Percentiles rank a stretch among this genome's conserved stretches.
Evolutionary conservation across 1,284 basidiomycete genomes (phyloP).

Genomic region (Austroboletus novae-zelandiae): DNA sequence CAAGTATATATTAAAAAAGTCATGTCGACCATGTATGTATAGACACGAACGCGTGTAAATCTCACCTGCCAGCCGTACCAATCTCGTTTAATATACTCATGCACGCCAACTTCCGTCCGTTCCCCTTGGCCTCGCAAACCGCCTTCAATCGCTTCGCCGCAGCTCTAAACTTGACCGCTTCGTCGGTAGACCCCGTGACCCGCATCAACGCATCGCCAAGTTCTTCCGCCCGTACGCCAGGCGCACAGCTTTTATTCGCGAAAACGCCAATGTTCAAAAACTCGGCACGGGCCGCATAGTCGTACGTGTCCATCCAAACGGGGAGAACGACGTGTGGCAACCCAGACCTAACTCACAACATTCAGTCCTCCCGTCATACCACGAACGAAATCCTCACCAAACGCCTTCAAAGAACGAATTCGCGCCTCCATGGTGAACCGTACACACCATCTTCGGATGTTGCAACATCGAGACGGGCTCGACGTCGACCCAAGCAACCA

Average conservation of each 20-base stretch:
- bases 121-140: slow-evolving; percentile 8
- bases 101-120: slow-evolving; percentile 3
- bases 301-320: slow-evolving; percentile 17
- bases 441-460: slow-evolving; percentile 14
- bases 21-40: too few relatives aligned
- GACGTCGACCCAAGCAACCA: slow-evolving; percentile 10
- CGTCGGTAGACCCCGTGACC: slow-evolving; percentile 5
- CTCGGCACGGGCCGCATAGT: slow-evolving; percentile 9
- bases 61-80: not conserved
- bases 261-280: slow-evolving; percentile 14
- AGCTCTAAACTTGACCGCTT: slow-evolving; percentile 1
- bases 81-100: slow-evolving; percentile 2
- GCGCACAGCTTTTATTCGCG: slow-evolving; percentile 4
- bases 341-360: too few relatives aligned
- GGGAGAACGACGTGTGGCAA: slow-evolving; percentile 1
- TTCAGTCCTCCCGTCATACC: too few relatives aligned
- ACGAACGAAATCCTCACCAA: slow-evolving; percentile 5
- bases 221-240: slow-evolving; percentile 10
- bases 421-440: slow-evolving; percentile 16
- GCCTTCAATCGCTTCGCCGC: slow-evolving; percentile 8
- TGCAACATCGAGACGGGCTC: slow-evolving; percentile 14
- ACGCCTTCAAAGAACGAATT: slow-evolving; percentile 18
- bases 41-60: too few relatives aligned
- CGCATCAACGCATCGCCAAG: slow-evolving; percentile 7
- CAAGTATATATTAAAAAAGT: too few relatives aligned